These are phyloP conservation scores for Tuctoria greenei DNA, from an alignment of 176 grass and related monocot species.

Conservation along the genomic window DNA sequence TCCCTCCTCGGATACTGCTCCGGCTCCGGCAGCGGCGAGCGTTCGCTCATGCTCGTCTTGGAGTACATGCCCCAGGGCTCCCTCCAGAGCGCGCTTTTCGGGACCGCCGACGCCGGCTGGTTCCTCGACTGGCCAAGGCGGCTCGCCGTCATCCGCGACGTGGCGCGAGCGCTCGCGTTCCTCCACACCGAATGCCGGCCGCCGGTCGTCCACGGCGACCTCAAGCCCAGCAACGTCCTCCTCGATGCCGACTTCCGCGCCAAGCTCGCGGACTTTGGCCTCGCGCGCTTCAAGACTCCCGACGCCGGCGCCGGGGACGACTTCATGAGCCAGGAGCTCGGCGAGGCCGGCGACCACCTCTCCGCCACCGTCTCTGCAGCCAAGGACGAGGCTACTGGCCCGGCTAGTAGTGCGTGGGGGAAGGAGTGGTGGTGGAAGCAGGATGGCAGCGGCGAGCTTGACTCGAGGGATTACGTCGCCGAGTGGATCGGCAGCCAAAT, in stretches of 20 bases:
- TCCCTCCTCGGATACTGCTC: constrained; percentile 52
- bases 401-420: not conserved
- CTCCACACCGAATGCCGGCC: constrained; percentile 73
- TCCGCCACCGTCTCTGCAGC: not conserved
- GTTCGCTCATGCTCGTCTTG: constrained; percentile 54
- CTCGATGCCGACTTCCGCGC: constrained; percentile 60
- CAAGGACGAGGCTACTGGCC: constrained; percentile 6
- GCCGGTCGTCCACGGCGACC: constrained; percentile 79
- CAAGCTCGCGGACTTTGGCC: constrained; percentile 83
- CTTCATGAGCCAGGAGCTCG: constrained; percentile 86
- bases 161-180: constrained; percentile 60
- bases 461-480: constrained; percentile 30
- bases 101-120: not conserved
- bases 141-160: constrained; percentile 54
- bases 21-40: not conserved
- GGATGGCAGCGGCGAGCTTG: constrained; percentile 32
- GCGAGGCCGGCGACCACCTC: constrained; percentile 43
- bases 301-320: constrained; percentile 38
- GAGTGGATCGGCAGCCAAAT: constrained; percentile 37
- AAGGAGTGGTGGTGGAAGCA: constrained; percentile 38
- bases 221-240: constrained; percentile 94
- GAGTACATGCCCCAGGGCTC: constrained; percentile 66
- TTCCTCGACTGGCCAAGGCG: constrained; percentile 55
- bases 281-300: constrained; percentile 66
- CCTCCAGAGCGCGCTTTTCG: constrained; percentile 61